Evolutionary conservation across 768 basidiomycete species (phyloP), one percentile per base, ranked within the genome.

Genomic region (Boletus insuetus): DNA sequence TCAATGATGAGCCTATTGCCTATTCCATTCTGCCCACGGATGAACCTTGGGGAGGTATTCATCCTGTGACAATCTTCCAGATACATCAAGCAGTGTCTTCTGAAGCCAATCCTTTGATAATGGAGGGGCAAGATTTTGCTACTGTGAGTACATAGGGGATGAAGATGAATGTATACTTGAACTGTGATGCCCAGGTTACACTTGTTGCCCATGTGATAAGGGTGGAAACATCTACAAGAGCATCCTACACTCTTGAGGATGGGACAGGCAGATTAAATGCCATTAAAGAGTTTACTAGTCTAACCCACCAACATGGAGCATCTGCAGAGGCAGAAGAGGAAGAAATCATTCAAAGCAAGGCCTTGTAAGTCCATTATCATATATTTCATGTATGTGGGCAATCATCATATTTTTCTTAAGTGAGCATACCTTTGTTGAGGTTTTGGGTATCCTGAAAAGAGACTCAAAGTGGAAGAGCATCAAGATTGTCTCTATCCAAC

Each of bases 31-130:
- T 55, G 29, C 43, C 54, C 17, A 34, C 47, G 14, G 31, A 29
- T 50, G 20, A 48, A 14, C 10, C 29, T 12, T 53, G 49, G 60
- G 48, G 44, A 13, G 2, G 55, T 0, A 44, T 50, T 1, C 73
- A 80, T 38, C 83, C 86, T 1, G 74, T 82, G 3, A 86, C 83
- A 8, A 75, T 87, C 31, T 75, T 74, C 29, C 86, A 87, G 61
- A 54, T 85, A 17, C 60, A 74, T 29, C 60, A 69, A n/a, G 82
- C 82, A 6, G 57, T 64, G n/a, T 69, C 71, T 6, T 74, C 79
- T 51, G 63, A 71, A 2, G 75, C 75, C 39, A 73, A 74, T 0
- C 74, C 76, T 37, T 79, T 80, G 63, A 62, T 64, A 9, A 75
- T 84, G 39, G 82, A 82, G 53, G 77, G 74, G 5, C 67, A 64